A percentile compares a stretch with the other conserved stretches of the same genome.
phyloP scores from a whole-genome alignment of 331 rosid species.

The Rhamnella rubrinervis region DNA sequence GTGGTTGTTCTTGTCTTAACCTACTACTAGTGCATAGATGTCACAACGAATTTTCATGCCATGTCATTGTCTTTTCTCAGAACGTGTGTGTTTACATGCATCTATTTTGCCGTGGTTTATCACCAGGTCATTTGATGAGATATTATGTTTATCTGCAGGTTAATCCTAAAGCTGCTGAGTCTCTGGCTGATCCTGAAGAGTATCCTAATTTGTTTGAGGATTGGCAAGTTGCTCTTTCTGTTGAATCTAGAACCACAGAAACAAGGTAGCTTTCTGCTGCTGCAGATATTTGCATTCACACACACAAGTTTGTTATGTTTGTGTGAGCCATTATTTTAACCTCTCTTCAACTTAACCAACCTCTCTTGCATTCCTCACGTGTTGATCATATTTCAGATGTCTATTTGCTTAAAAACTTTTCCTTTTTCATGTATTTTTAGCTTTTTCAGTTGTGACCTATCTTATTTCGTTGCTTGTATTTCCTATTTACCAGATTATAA shows the following conservation, averaged over 20 bases:
- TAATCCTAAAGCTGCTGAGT: constrained; percentile 93
- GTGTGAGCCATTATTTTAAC: background rate
- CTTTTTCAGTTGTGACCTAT: background rate
- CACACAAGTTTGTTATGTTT: background rate
- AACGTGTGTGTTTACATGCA: too few species aligned
- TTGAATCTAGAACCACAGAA: constrained; percentile 73
- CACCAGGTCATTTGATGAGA: background rate
- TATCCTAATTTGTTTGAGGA: constrained; percentile 93
- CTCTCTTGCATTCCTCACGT: background rate
- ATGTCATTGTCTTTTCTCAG: too few species aligned
- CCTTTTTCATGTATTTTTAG: background rate
- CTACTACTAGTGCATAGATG: too few species aligned
- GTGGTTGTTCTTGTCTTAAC: too few species aligned
- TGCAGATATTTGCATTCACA: background rate
- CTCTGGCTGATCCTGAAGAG: constrained; percentile 98
- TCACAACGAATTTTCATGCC: too few species aligned
- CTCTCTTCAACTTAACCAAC: too few species aligned
- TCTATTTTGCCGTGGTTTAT: background rate
- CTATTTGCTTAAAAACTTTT: background rate
- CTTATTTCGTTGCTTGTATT: background rate
- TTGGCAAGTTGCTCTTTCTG: constrained; percentile 94
- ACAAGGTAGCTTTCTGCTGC: constrained; percentile 51
- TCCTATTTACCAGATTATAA: too few species aligned
- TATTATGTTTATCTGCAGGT: constrained; percentile 44
- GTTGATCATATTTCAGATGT: background rate